These are phyloP conservation scores for Solanum piurae DNA, from an alignment of 257 asterid genomes.

Conservation along the genomic window DNA sequence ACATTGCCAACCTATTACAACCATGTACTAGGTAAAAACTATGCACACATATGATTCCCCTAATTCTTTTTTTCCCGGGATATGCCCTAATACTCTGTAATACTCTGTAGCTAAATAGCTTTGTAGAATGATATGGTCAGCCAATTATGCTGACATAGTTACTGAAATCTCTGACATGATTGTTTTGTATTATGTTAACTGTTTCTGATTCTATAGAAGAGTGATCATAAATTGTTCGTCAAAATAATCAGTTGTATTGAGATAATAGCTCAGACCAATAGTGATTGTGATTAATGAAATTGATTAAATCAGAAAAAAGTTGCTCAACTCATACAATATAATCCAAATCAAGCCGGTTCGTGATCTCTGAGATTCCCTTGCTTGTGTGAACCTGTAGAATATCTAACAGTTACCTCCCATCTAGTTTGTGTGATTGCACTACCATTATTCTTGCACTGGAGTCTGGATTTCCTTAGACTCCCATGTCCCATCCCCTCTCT, in stretches of 20 bases:
- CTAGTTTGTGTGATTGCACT: not conserved
- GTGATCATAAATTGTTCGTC: not conserved
- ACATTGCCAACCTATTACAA: not conserved
- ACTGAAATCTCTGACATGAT: not conserved
- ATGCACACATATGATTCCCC: not conserved
- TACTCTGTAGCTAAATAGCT: not conserved
- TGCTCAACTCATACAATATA: not conserved
- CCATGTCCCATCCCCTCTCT: not conserved
- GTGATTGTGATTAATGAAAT: not conserved
- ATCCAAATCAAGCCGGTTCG: not conserved
- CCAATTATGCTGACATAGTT: not conserved
- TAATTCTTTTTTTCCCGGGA: not conserved
- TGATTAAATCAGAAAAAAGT: not conserved
- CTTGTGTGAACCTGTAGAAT: not conserved
- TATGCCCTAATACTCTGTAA: not conserved
- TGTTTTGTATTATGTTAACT: not conserved
- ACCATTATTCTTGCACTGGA: not conserved
- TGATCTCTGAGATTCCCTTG: not conserved
- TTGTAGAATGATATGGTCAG: not conserved
- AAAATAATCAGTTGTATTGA: not conserved
- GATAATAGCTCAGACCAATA: not conserved
- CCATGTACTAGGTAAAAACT: not conserved
- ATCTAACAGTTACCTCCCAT: not conserved
- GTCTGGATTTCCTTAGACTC: not conserved
- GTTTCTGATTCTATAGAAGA: not conserved